phyloP scores from a whole-genome alignment of 176 grass and related monocot genomes.

The Zea luxurians region DNA sequence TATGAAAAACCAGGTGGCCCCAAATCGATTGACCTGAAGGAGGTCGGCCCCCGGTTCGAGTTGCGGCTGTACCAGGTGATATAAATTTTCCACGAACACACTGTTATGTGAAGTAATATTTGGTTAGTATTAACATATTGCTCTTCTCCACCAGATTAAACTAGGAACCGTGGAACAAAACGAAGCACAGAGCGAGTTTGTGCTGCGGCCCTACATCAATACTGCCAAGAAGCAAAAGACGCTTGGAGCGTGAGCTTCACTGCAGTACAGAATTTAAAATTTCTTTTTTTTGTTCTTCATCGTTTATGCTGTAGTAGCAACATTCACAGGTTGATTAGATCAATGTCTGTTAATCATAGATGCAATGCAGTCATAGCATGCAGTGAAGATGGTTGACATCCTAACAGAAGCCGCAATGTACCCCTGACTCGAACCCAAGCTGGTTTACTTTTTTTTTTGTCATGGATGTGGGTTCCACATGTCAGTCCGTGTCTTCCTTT shows the following conservation, averaged over 20 bases:
- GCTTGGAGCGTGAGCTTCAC: constrained; percentile 55
- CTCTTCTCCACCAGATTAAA: constrained; percentile 53
- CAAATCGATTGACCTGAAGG: constrained; percentile 81
- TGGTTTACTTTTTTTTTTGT: no score
- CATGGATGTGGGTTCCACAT: no score
- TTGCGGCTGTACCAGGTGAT: constrained; percentile 77
- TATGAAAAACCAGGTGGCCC: constrained; percentile 74
- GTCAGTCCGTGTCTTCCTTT: no score
- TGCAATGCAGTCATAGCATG: no score
- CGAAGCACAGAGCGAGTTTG: constrained; percentile 71
- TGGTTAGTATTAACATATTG: background rate
- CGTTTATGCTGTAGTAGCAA: background rate
- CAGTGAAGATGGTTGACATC: no score
- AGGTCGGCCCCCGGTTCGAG: constrained; percentile 86
- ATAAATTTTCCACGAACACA: background rate
- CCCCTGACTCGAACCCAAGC: no score
- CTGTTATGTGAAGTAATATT: background rate
- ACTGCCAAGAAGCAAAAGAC: constrained; percentile 72
- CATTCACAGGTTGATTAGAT: background rate
- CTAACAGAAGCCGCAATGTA: no score
- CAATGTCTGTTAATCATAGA: background rate
- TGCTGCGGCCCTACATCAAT: constrained; percentile 72
- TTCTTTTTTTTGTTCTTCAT: background rate
- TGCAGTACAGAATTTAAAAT: background rate
- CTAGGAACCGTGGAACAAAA: constrained; percentile 69